Evolutionary conservation across 2,329 filamentous ascomycete genomes (phyloP), one percentile per base, ranked within the genome.

Genomic region (Colletotrichum sp.): DNA sequence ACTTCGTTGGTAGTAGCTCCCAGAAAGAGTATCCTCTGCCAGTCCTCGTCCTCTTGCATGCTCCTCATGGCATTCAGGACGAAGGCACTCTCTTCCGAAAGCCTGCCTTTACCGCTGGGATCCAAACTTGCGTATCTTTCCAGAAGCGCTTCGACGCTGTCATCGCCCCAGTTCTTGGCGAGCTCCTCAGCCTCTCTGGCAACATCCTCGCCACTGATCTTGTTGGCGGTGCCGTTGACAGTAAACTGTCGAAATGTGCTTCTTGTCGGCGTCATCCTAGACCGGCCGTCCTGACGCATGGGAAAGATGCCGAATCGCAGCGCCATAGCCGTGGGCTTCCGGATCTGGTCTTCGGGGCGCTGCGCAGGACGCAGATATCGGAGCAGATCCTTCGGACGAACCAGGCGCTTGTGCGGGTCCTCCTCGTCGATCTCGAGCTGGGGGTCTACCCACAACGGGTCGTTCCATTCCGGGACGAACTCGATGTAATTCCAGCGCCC

Each of bases 1-100:
- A 80, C 82, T 71, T 84, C 82, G n/a, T 83, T 80, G 70, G 82
- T 82, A 7, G 81, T 83, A 49, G 82, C 34, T 18, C 79, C 80
- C n/a, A 76, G 73, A 21, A 83, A 83, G 2, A 84, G 59, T 2
- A 80, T 67, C 7, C 57, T 73, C 64, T 84, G 83, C 83, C 82
- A 84, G 32, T 80, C 77, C 21, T 84, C 81, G n/a, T 84, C 83
- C 9, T 80, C 68, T 8, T 79, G 44, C 12, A 83, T 73, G 8
- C 62, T 49, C 21, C 30, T 13, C 60, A 74, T 75, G 16, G 67
- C 44, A 16, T 49, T 21, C 3, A 75, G 18, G 1, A 68, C 57
- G 26, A 60, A 62, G 15, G 12, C 26, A 4, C 75, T 55, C 10
- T n/a, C 8, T 7, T 36, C 66, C 3, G 66, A n/a, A 21, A 55